Evolutionary conservation across 2,329 filamentous ascomycete genomes (phyloP).

Genomic region (Remersonia thermophila): DNA sequence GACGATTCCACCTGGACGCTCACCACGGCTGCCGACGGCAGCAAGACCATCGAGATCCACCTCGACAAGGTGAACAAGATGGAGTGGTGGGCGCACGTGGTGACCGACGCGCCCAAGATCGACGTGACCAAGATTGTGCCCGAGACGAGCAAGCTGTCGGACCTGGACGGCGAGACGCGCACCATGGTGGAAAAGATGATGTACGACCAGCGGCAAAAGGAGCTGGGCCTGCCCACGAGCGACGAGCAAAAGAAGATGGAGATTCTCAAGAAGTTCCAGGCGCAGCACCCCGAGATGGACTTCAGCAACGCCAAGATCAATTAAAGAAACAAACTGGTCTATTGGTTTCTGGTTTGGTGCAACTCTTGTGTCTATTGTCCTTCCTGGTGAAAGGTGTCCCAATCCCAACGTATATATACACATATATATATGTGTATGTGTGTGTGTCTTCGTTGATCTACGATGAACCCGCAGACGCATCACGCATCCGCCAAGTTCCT

Average conservation of each 20-base stretch:
- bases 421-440: background rate
- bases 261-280: slow-evolving; percentile 85
- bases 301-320: slow-evolving; percentile 58
- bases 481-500: too few species aligned
- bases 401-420: background rate
- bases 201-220: slow-evolving; percentile 97
- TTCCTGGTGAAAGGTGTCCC: too few species aligned
- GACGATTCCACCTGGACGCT: slow-evolving; percentile 96
- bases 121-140: slow-evolving; percentile 92
- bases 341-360: background rate
- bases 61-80: slow-evolving; percentile 94
- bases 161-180: slow-evolving; percentile 88
- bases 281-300: slow-evolving; percentile 61
- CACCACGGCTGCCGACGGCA: slow-evolving; percentile 56
- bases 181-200: slow-evolving; percentile 99
- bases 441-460: background rate
- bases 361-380: too few species aligned
- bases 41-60: slow-evolving; percentile 49
- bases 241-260: slow-evolving; percentile 95
- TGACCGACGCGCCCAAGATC: slow-evolving; percentile 77
- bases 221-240: slow-evolving; percentile 73
- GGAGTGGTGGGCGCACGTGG: slow-evolving; percentile 95
- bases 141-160: slow-evolving; percentile 80
- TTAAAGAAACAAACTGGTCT: slow-evolving; percentile 20
- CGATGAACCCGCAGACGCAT: too few species aligned